phyloP scores from a whole-genome alignment of 345 rosid genomes.

The Eucalyptus tenuipes region DNA sequence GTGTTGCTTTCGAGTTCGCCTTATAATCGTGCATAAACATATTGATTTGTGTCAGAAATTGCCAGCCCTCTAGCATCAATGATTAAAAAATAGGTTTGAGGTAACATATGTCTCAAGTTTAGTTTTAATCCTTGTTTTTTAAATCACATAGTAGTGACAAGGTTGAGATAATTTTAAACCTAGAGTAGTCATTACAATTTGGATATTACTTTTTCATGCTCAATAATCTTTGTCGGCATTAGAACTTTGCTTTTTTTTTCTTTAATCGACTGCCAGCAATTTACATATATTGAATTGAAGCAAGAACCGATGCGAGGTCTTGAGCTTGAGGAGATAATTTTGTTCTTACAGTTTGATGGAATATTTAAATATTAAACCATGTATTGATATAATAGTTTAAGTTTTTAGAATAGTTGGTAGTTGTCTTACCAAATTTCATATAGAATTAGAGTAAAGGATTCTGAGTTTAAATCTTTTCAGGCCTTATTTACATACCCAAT shows the following conservation, averaged over 20 bases:
- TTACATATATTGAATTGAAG: not conserved
- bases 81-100: not conserved
- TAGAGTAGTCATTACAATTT: not conserved
- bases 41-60: not conserved
- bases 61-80: not conserved
- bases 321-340: not conserved
- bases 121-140: not conserved
- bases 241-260: not conserved
- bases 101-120: too few species aligned
- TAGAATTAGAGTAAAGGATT: too few species aligned
- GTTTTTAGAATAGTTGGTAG: too few species aligned
- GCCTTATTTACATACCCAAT: too few species aligned
- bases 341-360: not conserved
- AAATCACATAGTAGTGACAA: not conserved
- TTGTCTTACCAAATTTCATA: too few species aligned
- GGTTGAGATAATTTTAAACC: not conserved
- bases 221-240: not conserved
- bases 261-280: too few species aligned
- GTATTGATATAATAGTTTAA: too few species aligned
- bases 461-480: too few species aligned
- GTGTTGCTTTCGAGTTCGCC: not conserved
- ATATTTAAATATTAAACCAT: too few species aligned
- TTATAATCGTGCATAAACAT: not conserved
- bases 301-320: not conserved
- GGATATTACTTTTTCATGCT: not conserved